Base-by-base conservation (phyloP, 1,284 basidiomycete species). In the Naganishia albida region DNA sequence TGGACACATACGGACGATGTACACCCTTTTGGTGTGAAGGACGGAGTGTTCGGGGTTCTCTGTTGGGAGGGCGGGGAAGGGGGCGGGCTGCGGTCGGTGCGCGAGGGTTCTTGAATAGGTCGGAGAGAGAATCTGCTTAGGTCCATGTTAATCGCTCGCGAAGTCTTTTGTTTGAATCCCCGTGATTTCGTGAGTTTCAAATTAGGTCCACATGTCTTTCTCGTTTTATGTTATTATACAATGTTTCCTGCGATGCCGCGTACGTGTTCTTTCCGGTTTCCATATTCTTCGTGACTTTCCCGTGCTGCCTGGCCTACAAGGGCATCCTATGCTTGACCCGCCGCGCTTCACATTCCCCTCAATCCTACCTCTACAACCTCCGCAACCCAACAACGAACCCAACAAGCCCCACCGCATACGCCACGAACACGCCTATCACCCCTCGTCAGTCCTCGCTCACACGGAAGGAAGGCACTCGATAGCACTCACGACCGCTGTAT, bases 351-450 rank as follows among this genome's bases (percentile, higher is more conserved):
- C 18, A 18, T 34, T 7, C 40, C 40, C 52, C 8, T 49, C 39
- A 62, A 26, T n/a, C n/a, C n/a, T 3, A 16, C 18, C 1, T 7
- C 38, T 53, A 52, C 25, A 66, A 34, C 34, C 7, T 15, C 26
- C 60, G 28, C 34, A 69, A 44, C 55, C 72, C 68, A 34, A 64
- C 65, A 25, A 71, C 67, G 63, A 80, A 80, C 0, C 72, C 76
- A 0, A 67, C 74, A 34, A 80, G 73, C 1, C 79, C 79, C 10
- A 70, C 64, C 8, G 75, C 49, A 59, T 80, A 79, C 0, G 74
- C 64, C 12, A 66, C 26, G 62, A 67, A 70, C 52, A 79, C 76
- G 20, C 66, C 70, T 72, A 43, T 20, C 39, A 18, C 23, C 12
- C n/a, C 44, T 15, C 18, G 40, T 62, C 59, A 62, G 48, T 28